Base-by-base conservation (phyloP, 495 filamentous ascomycete genomes). In the Melanomma pulvis-pyrius region DNA sequence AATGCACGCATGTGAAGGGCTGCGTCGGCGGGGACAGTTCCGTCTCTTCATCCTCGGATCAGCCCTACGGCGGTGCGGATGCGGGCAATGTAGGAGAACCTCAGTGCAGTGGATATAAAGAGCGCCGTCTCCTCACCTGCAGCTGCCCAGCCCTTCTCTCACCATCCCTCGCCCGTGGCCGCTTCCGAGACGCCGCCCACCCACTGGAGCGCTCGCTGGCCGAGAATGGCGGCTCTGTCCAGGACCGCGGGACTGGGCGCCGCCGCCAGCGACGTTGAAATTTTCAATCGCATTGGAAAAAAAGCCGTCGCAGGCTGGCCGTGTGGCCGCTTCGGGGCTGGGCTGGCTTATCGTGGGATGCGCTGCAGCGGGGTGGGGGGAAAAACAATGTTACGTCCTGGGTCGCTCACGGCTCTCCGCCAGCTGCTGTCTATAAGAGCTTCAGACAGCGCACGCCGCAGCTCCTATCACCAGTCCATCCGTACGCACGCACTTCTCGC, bases 251-350 rank as follows among this genome's bases (percentile, higher is more conserved):
- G 28, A 32, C 21, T n/a, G 15, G 13, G 41, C 52, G n/a, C 21
- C 32, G 41, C 55, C 36, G 56, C 55, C 55, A 47, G 13, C 13
- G 19, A 53, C 32, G 56, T 39, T 34, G 26, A 58, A 61, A 57
- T 68, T 62, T 68, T 68, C 57, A 61, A 53, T 62, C 19, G 25
- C 32, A 52, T 51, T 30, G 48, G 12, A 67, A 60, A 57, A 61
- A 19, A 22, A 19, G 7, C 39, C 9, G 39, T 44, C 39, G 39
- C 39, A 44, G 2, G 39, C 9, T 25, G 36, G 46, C 13, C 13
- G 36, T 11, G 19, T 51, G 32, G 61, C 39, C 52, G 48, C 50
- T 24, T 55, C 29, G 61, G 32, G 47, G 34, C 47, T 53, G 41
- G 44, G 28, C 41, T 24, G 19, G 26, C 56, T 59, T 59, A 59